Conservation (phyloP, 225 moss, liverwort and hornwort species). For the Climacium dendroides region DNA sequence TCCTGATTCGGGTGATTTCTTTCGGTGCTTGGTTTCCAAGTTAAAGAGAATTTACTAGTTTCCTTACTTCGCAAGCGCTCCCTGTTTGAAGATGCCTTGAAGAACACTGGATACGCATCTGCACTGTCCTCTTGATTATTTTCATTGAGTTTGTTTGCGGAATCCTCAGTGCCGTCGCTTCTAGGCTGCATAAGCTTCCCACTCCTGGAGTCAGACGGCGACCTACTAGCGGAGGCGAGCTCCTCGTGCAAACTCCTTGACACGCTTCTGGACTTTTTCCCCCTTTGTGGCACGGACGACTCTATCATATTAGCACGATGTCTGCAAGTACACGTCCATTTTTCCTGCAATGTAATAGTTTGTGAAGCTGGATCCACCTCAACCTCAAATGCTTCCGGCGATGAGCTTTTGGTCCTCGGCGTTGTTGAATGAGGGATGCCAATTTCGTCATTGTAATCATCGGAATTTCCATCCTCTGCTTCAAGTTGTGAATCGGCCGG, state of each 20-base stretch:
- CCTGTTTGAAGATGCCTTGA: background rate
- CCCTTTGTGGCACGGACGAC: background rate
- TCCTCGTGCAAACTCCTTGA: conserved; percentile 6
- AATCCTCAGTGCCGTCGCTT: background rate
- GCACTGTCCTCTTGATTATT: background rate
- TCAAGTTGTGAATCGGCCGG: background rate
- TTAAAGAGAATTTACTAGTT: background rate
- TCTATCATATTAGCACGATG: background rate
- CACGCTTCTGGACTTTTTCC: background rate
- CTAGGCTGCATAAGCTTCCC: background rate
- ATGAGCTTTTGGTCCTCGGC: background rate
- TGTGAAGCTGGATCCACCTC: conserved; percentile 11
- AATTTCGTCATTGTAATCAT: background rate
- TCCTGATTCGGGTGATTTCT: background rate
- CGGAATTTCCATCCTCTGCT: background rate
- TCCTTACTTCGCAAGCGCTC: background rate
- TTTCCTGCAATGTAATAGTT: background rate
- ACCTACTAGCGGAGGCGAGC: background rate
- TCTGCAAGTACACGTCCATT: conserved; percentile 8
- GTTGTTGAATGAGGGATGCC: background rate
- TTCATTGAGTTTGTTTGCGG: background rate
- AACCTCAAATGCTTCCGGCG: background rate
- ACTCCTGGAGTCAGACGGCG: background rate
- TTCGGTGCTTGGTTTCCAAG: conserved; percentile 4
- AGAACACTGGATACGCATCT: background rate